Percentiles rank a stretch among this genome's conserved stretches.
These are phyloP conservation scores for Pelagomonas calceolata DNA, from an alignment of 108 stramenopile species.

Conservation along the genomic window DNA sequence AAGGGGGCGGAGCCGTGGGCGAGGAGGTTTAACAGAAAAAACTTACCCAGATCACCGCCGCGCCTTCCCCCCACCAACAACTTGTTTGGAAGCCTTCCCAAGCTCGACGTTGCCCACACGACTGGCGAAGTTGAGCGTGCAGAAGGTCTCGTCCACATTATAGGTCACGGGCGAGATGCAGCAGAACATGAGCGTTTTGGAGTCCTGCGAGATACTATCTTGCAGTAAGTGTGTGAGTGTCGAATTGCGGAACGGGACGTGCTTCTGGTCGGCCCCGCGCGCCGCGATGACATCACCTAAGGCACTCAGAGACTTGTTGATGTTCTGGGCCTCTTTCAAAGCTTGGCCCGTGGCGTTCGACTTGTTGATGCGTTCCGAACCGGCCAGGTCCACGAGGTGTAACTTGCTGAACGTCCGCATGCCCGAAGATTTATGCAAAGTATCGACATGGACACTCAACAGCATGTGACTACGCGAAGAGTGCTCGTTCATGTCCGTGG, in stretches of 20 bases:
- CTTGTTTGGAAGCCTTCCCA: conserved; percentile 6
- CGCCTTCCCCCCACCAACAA: background rate
- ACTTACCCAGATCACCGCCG: too few relatives aligned
- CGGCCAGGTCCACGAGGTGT: conserved; percentile 95
- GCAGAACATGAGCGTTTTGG: conserved; percentile 38
- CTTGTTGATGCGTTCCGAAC: conserved; percentile 93
- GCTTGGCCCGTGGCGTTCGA: conserved; percentile 75
- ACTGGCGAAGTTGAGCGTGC: conserved; percentile 24
- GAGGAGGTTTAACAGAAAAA: too few relatives aligned
- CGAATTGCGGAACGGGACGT: conserved; percentile 53
- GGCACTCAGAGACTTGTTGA: conserved; percentile 93
- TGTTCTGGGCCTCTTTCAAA: conserved; percentile 91
- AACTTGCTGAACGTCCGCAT: conserved; percentile 47
- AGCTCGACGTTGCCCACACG: conserved; percentile 24
- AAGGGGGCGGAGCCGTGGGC: too few relatives aligned
- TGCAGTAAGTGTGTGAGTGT: conserved; percentile 46
- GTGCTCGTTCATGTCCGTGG: conserved; percentile 94
- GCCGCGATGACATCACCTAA: conserved; percentile 97
- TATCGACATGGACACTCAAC: conserved; percentile 50
- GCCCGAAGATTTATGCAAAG: conserved; percentile 24
- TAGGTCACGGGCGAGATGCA: conserved; percentile 23
- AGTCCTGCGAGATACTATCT: conserved; percentile 21
- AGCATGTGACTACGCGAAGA: conserved; percentile 90
- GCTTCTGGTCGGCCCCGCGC: conserved; percentile 20
- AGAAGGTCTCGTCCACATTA: conserved; percentile 31